These are phyloP conservation scores for Euphorbia neoarborescens DNA, from an alignment of 441 rosid genomes.

Conservation along the genomic window DNA sequence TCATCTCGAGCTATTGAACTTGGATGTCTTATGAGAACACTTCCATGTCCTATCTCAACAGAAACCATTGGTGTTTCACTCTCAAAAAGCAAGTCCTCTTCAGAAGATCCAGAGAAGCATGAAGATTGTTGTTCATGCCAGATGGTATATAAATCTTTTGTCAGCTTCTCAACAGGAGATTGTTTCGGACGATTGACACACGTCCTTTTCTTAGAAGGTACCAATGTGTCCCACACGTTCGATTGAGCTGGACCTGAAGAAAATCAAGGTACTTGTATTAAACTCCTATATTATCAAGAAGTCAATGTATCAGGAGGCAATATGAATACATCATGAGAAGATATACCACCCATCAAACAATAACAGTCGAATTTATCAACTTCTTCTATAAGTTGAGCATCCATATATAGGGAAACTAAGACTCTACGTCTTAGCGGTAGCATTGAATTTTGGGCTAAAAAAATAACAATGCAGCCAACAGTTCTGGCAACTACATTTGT, in stretches of 20 bases:
- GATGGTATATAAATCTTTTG: slow-evolving; percentile 69
- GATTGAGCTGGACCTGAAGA: slow-evolving; percentile 76
- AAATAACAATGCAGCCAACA: slow-evolving; percentile 10
- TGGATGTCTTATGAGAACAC: slow-evolving; percentile 84
- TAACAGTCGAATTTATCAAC: neutral
- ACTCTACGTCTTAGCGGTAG: neutral
- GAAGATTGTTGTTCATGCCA: slow-evolving; percentile 89
- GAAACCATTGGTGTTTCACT: slow-evolving; percentile 90
- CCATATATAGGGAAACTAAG: slow-evolving; percentile 6
- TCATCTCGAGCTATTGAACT: slow-evolving; percentile 77
- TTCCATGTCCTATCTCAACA: slow-evolving; percentile 96
- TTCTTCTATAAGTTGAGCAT: slow-evolving; percentile 5
- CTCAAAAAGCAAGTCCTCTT: slow-evolving; percentile 85
- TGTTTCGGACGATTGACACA: slow-evolving; percentile 72
- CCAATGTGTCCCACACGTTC: slow-evolving; percentile 75
- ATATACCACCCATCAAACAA: neutral
- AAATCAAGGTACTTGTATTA: slow-evolving; percentile 9
- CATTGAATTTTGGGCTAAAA: neutral
- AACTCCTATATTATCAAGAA: neutral
- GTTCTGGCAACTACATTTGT: no score
- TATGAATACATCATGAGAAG: neutral
- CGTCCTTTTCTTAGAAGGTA: slow-evolving; percentile 85
- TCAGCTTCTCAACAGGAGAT: slow-evolving; percentile 88
- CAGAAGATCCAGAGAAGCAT: slow-evolving; percentile 76
- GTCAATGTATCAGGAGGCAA: neutral